A percentile compares a stretch with the other conserved stretches of the same genome.
phyloP scores from a whole-genome alignment of 164 flowering plant species.

The Vitis riparia region DNA sequence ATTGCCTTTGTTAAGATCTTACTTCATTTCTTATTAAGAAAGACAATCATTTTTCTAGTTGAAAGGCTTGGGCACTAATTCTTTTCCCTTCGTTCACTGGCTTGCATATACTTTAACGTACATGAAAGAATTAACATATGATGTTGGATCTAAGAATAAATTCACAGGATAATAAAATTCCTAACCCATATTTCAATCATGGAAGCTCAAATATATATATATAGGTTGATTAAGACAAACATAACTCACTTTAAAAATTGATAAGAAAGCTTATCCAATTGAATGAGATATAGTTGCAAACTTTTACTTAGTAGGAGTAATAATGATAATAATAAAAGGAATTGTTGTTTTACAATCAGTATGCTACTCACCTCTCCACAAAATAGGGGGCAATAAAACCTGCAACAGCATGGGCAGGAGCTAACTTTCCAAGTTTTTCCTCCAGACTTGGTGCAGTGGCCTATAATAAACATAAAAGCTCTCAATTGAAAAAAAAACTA shows the following conservation, averaged over 20 bases:
- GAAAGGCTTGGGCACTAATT: no score
- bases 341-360: not conserved
- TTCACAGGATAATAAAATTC: not conserved
- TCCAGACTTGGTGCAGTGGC: constrained; percentile 91
- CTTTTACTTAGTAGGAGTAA: no score
- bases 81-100: no score
- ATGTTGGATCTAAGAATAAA: not conserved
- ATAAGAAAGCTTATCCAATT: no score
- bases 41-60: no score
- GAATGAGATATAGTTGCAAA: no score
- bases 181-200: not conserved
- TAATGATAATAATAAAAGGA: no score
- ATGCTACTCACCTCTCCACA: constrained; percentile 69
- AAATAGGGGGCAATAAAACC: constrained; percentile 75
- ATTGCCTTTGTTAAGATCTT: no score
- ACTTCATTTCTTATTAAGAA: no score
- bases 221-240: not conserved
- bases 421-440: constrained; percentile 86
- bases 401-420: constrained; percentile 90
- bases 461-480: constrained; percentile 32
- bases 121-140: not conserved
- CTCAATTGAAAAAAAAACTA: not conserved
- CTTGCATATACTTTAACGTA: no score
- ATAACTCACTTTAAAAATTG: not conserved
- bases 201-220: not conserved